Base-by-base conservation (phyloP, 1,284 basidiomycete species). In the Pisolithus thermaeus region DNA sequence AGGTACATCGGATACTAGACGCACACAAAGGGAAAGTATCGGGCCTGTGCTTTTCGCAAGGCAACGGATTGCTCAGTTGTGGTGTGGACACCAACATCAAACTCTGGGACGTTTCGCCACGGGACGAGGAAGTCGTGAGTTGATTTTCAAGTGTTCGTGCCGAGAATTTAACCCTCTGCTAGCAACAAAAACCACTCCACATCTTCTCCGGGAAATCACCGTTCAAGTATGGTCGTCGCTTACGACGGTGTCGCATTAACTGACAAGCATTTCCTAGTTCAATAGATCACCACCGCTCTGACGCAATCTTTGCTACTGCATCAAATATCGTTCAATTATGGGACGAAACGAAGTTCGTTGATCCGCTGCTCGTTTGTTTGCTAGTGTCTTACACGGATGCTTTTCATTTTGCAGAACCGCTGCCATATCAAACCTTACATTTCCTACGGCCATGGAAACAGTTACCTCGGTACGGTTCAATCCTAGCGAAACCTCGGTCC, bases 1-100 rank as follows among this genome's bases (percentile, higher is more conserved):
- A 85, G 46, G 63, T 89, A 16, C 70, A 87, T 52, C 83, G 82
- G 53, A 76, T 94, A 46, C 84, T 86, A 3, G 77, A 82, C 46
- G 95, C 94, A 0, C 97, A 99, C 70, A 85, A 90, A 63, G 92
- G 92, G 51, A 97, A 96, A 74, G 85, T 97, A 2, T 88, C 93
- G 9, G 94, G 92, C 2, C 68, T 95, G 32, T 88, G 80, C 63
- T 94, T 84, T 60, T 79, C 78, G 42, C 77, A 85, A 49, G 70
- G 78, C 35, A 78, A 86, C 49, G 78, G 86, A 45, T 69, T 99
- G 42, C 72, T 99, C 36, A 95, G 90, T 50, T 96, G 92, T 69
- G 93, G 95, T 47, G 85, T 92, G 4, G 97, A 99, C 66, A 83
- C 87, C 48, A 91, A 84, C 51, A 79, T 98, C 60, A 98, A 97